These are phyloP conservation scores for Sclerotinia borealis DNA, from an alignment of 2,329 filamentous ascomycete species.

Conservation along the genomic window DNA sequence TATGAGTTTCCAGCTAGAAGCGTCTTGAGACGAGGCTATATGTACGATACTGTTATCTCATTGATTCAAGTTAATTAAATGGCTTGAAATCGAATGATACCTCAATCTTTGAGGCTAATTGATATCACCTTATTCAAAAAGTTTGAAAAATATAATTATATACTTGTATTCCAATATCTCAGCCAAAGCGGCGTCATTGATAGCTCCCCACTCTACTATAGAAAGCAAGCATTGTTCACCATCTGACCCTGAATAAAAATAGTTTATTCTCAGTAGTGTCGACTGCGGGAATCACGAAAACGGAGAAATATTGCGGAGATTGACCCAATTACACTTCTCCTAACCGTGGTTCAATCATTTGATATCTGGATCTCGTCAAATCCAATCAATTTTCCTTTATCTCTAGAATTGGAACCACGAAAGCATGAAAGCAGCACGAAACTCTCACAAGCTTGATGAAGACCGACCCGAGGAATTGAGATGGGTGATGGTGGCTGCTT, in stretches of 20 bases:
- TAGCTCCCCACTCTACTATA: neutral
- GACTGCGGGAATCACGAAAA: slow-evolving; percentile 8
- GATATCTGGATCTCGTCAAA: neutral
- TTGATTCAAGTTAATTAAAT: neutral
- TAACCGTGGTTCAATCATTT: slow-evolving; percentile 6
- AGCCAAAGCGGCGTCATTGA: slow-evolving; percentile 7
- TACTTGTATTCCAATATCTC: neutral
- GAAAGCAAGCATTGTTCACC: slow-evolving; percentile 10
- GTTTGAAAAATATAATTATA: neutral
- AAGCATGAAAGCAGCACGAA: slow-evolving; percentile 3
- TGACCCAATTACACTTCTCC: slow-evolving; percentile 3
- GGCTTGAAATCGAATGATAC: neutral
- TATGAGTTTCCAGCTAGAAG: neutral
- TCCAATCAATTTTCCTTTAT: slow-evolving; percentile 8
- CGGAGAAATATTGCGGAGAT: slow-evolving; percentile 10
- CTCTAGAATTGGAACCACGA: slow-evolving; percentile 1
- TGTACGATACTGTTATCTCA: neutral
- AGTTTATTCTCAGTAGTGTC: slow-evolving; percentile 3
- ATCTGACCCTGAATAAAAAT: slow-evolving; percentile 5
- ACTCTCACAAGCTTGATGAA: slow-evolving; percentile 9
- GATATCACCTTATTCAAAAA: neutral
- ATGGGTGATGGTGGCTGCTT: neutral
- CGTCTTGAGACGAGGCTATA: neutral
- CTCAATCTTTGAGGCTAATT: neutral
- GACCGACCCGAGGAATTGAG: neutral